A percentile compares a stretch with the other conserved stretches of the same genome.
These are phyloP conservation scores for Neurospora sp. DNA, from an alignment of 495 filamentous ascomycete genomes.

Conservation along the genomic window DNA sequence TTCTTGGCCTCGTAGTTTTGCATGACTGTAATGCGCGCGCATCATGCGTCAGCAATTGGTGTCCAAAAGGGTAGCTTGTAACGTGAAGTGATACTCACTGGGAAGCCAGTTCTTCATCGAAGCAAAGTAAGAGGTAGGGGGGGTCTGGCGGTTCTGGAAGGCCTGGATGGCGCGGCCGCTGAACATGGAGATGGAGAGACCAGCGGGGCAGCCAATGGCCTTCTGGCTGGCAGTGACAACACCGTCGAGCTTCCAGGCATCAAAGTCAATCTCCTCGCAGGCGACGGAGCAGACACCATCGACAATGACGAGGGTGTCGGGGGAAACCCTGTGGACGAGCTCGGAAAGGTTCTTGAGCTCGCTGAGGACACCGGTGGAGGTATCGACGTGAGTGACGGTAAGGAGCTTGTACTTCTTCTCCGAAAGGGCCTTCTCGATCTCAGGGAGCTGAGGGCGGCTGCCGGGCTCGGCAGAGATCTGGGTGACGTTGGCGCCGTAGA, in stretches of 20 bases:
- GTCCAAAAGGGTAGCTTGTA: background rate
- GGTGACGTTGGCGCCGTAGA: slow-evolving; percentile 82
- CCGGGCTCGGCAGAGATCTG: slow-evolving; percentile 85
- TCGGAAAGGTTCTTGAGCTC: slow-evolving; percentile 78
- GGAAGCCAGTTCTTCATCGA: slow-evolving; percentile 96
- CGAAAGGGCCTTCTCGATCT: slow-evolving; percentile 77
- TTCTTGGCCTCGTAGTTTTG: slow-evolving; percentile 97
- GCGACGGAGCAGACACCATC: slow-evolving; percentile 97
- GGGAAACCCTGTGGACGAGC: slow-evolving; percentile 74
- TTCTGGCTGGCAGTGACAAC: slow-evolving; percentile 94
- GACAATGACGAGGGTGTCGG: slow-evolving; percentile 80
- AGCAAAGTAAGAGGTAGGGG: slow-evolving; percentile 80
- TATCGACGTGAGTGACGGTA: slow-evolving; percentile 95
- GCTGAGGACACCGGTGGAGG: slow-evolving; percentile 87
- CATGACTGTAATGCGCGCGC: slow-evolving; percentile 53
- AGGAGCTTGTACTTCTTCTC: slow-evolving; percentile 84
- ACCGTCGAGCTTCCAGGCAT: slow-evolving; percentile 86
- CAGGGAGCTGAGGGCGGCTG: slow-evolving; percentile 72
- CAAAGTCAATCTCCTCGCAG: slow-evolving; percentile 90
- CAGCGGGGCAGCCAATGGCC: slow-evolving; percentile 89
- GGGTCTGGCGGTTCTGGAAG: slow-evolving; percentile 68
- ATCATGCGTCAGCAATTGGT: background rate
- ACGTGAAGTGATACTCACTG: slow-evolving; percentile 38
- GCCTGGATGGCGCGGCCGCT: slow-evolving; percentile 79
- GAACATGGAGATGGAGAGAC: slow-evolving; percentile 84